These are phyloP conservation scores for Cercospora beticola DNA, from an alignment of 2,329 filamentous ascomycete genomes.

Conservation along the genomic window DNA sequence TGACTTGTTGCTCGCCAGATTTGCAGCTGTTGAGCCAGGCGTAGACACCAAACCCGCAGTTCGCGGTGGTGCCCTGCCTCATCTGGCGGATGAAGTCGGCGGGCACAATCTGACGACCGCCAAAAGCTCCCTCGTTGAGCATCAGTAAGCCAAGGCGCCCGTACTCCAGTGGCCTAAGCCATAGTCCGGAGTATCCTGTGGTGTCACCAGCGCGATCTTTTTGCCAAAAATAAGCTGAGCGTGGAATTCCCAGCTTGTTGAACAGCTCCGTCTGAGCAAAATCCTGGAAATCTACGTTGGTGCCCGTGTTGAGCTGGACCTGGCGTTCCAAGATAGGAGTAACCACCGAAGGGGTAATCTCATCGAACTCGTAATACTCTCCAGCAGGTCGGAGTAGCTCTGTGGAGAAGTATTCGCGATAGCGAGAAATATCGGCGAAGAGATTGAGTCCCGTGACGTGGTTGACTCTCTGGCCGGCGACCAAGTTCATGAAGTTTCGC, in stretches of 20 bases:
- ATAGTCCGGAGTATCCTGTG: background rate
- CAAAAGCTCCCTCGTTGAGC: background rate
- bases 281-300: background rate
- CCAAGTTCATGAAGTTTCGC: background rate
- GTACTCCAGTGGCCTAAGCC: background rate
- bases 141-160: background rate
- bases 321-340: background rate
- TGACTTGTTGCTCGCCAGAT: background rate
- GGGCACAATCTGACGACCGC: background rate
- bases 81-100: background rate
- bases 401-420: background rate
- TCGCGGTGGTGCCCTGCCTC: background rate
- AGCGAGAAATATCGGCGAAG: background rate
- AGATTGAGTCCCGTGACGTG: background rate
- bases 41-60: background rate
- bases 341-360: background rate
- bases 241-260: background rate
- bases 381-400: background rate
- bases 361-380: background rate
- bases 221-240: background rate
- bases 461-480: background rate
- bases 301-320: background rate
- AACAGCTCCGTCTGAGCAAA: background rate
- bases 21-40: background rate
- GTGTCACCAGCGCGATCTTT: background rate